phyloP scores from a whole-genome alignment of 441 rosid genomes.

The Isatis lusitanica region DNA sequence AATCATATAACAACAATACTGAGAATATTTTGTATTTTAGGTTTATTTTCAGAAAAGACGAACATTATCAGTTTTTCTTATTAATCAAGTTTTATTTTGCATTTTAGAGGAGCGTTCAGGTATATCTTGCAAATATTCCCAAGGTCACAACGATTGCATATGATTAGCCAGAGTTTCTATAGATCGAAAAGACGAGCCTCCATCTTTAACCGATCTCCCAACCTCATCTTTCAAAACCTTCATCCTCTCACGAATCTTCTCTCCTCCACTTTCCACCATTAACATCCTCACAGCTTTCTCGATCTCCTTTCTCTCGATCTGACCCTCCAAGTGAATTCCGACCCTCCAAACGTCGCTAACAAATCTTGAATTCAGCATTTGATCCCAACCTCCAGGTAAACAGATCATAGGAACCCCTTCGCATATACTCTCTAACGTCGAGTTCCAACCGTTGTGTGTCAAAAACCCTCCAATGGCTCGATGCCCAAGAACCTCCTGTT shows the following conservation, averaged over 20 bases:
- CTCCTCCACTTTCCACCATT: constrained; percentile 37
- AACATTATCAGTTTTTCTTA: background rate
- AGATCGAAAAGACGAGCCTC: constrained; percentile 33
- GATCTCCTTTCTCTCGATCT: constrained; percentile 39
- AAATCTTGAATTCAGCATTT: constrained; percentile 54
- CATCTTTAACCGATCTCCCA: constrained; percentile 17
- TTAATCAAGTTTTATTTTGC: background rate
- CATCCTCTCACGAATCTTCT: constrained; percentile 31
- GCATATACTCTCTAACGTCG: constrained; percentile 56
- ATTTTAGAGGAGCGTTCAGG: background rate
- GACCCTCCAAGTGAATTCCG: constrained; percentile 43
- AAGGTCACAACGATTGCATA: constrained; percentile 15
- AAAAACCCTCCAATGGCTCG: constrained; percentile 51
- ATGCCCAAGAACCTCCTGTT: constrained; percentile 52
- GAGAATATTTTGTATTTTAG: background rate
- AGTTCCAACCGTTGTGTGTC: constrained; percentile 70
- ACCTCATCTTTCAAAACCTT: constrained; percentile 33
- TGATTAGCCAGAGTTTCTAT: constrained; percentile 16
- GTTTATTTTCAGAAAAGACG: background rate
- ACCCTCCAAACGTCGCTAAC: constrained; percentile 49
- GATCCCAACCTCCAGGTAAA: constrained; percentile 54
- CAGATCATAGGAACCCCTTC: constrained; percentile 70
- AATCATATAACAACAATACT: background rate
- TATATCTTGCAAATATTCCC: background rate
- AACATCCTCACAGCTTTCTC: constrained; percentile 29